Conservation (phyloP, 192 early-diverging fungal species). For the Bifiguratus adelaidae region DNA sequence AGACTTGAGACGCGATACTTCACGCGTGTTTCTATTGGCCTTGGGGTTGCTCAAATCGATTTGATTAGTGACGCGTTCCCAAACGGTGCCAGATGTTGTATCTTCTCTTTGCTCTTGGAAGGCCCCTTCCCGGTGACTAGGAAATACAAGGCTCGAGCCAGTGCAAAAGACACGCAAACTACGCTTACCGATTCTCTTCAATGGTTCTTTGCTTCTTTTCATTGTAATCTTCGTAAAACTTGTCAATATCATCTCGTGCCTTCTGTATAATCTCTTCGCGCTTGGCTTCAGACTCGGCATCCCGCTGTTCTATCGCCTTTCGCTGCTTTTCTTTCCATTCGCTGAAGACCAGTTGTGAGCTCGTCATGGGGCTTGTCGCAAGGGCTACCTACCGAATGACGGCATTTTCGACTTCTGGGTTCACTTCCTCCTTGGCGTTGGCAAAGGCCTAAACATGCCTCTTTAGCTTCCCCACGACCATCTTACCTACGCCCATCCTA, state of each 20-base stretch:
- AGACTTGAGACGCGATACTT: conserved; percentile 60
- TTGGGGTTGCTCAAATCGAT: conserved; percentile 45
- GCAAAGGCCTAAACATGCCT: conserved; percentile 5
- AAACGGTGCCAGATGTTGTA: conserved; percentile 48
- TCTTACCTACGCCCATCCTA: neutral
- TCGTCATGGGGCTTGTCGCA: neutral
- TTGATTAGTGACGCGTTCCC: conserved; percentile 62
- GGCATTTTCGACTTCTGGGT: conserved; percentile 24
- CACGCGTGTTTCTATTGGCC: conserved; percentile 31
- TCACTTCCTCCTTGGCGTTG: conserved; percentile 3
- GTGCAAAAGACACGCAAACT: neutral
- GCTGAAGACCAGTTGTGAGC: conserved; percentile 9
- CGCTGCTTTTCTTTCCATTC: conserved; percentile 58
- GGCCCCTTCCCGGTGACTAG: conserved; percentile 25
- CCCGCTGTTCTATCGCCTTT: conserved; percentile 43
- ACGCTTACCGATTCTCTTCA: conserved; percentile 46
- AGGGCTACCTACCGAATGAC: conserved; percentile 16
- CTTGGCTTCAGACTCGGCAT: conserved; percentile 33
- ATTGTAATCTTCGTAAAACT: conserved; percentile 77
- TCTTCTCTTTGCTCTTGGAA: conserved; percentile 30
- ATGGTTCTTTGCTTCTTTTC: conserved; percentile 56
- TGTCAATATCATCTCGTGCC: conserved; percentile 58
- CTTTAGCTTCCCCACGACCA: neutral
- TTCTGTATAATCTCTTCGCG: conserved; percentile 46
- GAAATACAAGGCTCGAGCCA: neutral